These are phyloP conservation scores for Fusarium euwallaceae DNA, from an alignment of 2,329 filamentous ascomycete species.

Conservation along the genomic window DNA sequence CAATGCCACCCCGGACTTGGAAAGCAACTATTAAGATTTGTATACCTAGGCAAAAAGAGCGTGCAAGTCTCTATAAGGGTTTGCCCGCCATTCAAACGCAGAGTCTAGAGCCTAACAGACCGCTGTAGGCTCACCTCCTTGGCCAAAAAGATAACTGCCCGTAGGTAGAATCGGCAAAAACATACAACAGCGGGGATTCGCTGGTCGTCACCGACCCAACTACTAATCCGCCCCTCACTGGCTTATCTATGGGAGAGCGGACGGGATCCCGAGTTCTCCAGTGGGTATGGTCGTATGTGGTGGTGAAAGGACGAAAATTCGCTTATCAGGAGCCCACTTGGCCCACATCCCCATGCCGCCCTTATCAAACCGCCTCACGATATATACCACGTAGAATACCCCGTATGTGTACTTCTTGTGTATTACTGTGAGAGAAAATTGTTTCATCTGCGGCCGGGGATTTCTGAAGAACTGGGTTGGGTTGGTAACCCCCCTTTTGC, in stretches of 20 bases:
- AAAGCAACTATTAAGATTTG: no score
- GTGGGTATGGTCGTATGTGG: slow-evolving; percentile 7
- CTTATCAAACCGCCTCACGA: not conserved
- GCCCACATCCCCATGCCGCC: not conserved
- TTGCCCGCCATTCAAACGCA: rapidly evolving
- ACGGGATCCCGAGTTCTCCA: slow-evolving; percentile 4
- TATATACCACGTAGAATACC: not conserved
- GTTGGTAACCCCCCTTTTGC: not conserved
- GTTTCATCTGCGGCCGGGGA: not conserved
- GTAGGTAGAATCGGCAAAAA: not conserved
- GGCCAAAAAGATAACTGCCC: not conserved
- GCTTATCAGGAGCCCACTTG: not conserved
- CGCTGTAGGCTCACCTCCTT: not conserved
- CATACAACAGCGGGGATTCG: not conserved
- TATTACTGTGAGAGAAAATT: not conserved
- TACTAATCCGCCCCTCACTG: no score
- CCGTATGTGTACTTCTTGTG: not conserved
- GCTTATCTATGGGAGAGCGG: not conserved
- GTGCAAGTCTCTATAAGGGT: not conserved
- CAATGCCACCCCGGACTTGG: not conserved
- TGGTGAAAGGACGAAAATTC: not conserved
- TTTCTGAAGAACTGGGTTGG: not conserved
- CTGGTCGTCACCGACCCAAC: no score
- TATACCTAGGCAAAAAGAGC: not conserved
- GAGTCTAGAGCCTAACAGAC: not conserved